Base-by-base conservation (phyloP, 2,329 filamentous ascomycete genomes). In the Xylaria arbuscula region DNA sequence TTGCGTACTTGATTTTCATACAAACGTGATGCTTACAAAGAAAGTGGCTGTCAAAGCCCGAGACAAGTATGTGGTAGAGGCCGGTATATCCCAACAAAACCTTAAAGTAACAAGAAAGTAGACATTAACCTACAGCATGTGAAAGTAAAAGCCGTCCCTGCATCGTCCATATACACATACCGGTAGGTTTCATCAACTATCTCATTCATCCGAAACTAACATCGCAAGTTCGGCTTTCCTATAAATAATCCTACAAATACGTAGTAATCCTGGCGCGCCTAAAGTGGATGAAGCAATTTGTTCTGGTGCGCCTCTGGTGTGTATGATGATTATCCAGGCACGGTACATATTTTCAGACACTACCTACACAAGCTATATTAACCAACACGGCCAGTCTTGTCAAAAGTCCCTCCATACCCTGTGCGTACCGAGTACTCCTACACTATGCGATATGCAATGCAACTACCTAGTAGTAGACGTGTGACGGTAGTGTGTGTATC, bases 341-440 rank as follows among this genome's bases (percentile, higher is more conserved):
- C 32, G 34, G 28, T 17, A 22, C 60, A 11, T 24, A 48, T 24
- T 32, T 50, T n/a, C n/a, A 50, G 3, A 47, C n/a, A 47, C 40
- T 45, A 11, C 13, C 40, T 42, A 45, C 40, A 42, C n/a, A 45
- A 17, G 15, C 2, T 4, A 17, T 45, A 7, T 45, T 6, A 28
- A 28, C 5, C 28, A 2, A 28, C 28, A 28, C 28, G 28, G 28
- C 28, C 42, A 48, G 3, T 9, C 9, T 48, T 68, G 62, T 65
- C 64, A 70, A 67, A 67, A 70, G 67, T 67, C 67, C 64, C 67
- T 66, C 10, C 34, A 50, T 53, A 34, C 61, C 51, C 53, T 51
- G 59, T 34, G 56, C 34, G 63, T 59, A 60, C 32, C 36, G 22
- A 62, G 40, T 62, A 55, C 57, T 53, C 36, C 28, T 28, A 28